Percentiles rank a stretch among this genome's conserved stretches.
These are phyloP conservation scores for Calonectria hongkongensis DNA, from an alignment of 2,329 filamentous ascomycete genomes.

Conservation along the genomic window DNA sequence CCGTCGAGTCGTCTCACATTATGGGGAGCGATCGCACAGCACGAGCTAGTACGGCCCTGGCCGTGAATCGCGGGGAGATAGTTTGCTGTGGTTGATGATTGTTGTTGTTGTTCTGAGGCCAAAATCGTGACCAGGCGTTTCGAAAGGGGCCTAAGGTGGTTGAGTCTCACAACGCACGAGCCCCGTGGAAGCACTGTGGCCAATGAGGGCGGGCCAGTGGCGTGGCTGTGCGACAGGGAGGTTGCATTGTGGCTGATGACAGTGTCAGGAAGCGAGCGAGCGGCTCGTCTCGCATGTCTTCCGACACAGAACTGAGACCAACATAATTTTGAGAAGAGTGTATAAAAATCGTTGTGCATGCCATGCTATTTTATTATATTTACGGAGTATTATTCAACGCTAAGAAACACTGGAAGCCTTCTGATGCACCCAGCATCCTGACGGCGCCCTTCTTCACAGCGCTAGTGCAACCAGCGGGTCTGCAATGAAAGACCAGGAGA, in stretches of 20 bases:
- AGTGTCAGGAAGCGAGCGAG: background rate
- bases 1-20: slow-evolving; percentile 44
- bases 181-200: slow-evolving; percentile 30
- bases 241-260: slow-evolving; percentile 43
- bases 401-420: background rate
- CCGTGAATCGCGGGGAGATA: slow-evolving; percentile 31
- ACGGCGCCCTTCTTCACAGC: slow-evolving; percentile 49
- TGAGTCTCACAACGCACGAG: slow-evolving; percentile 35
- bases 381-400: background rate
- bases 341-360: background rate
- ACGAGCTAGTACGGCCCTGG: slow-evolving; percentile 21
- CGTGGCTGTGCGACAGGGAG: slow-evolving; percentile 46
- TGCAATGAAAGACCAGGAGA: slow-evolving; percentile 48
- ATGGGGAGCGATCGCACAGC: slow-evolving; percentile 41
- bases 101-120: slow-evolving; percentile 43
- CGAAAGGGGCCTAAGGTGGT: slow-evolving; percentile 31
- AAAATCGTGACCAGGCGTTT: slow-evolving; percentile 33
- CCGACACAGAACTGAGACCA: slow-evolving; percentile 25
- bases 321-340: background rate
- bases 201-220: slow-evolving; percentile 40
- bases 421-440: slow-evolving; percentile 8
- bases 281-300: background rate
- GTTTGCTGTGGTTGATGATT: slow-evolving; percentile 36
- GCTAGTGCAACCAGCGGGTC: slow-evolving; percentile 47
- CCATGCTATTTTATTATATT: background rate